Evolutionary conservation across 2,329 filamentous ascomycete genomes (phyloP).

Genomic region (Aureobasidium vineae): DNA sequence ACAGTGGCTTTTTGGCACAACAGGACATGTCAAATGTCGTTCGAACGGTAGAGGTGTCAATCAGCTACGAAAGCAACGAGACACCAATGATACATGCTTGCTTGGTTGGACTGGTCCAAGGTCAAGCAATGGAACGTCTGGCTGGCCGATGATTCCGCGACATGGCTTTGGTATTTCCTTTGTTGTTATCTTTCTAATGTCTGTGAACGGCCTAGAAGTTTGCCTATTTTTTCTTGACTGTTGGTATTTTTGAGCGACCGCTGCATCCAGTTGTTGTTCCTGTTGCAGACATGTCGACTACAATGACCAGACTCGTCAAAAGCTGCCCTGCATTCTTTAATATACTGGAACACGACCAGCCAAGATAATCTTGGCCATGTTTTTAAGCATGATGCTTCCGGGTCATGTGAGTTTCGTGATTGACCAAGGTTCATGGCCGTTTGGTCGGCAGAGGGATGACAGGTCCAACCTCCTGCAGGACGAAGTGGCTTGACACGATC

Average conservation of each 20-base stretch:
- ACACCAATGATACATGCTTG: conserved; percentile 35
- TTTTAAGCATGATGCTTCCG: conserved; percentile 2
- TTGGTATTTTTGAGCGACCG: background rate
- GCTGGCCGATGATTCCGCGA: conserved; percentile 8
- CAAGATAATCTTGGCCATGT: background rate
- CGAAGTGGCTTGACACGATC: conserved; percentile 11
- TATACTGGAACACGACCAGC: background rate
- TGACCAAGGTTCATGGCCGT: conserved; percentile 4
- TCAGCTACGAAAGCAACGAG: conserved; percentile 31
- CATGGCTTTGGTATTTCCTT: background rate
- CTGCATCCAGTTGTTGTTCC: background rate
- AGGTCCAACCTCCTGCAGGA: background rate
- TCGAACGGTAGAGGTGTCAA: conserved; percentile 31
- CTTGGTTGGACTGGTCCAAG: conserved; percentile 33
- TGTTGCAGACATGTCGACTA: background rate
- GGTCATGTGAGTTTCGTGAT: conserved; percentile 4
- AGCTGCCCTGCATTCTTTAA: background rate
- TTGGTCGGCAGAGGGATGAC: conserved; percentile 10
- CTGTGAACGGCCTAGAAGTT: background rate
- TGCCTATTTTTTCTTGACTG: background rate
- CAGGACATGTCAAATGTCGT: conserved; percentile 28
- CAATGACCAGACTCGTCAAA: background rate
- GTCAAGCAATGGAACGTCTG: conserved; percentile 19
- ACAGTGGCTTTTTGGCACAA: conserved; percentile 27
- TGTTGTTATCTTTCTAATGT: background rate